phyloP scores from a whole-genome alignment of 2,329 filamentous ascomycete genomes.

The Karstenula rhodostoma region DNA sequence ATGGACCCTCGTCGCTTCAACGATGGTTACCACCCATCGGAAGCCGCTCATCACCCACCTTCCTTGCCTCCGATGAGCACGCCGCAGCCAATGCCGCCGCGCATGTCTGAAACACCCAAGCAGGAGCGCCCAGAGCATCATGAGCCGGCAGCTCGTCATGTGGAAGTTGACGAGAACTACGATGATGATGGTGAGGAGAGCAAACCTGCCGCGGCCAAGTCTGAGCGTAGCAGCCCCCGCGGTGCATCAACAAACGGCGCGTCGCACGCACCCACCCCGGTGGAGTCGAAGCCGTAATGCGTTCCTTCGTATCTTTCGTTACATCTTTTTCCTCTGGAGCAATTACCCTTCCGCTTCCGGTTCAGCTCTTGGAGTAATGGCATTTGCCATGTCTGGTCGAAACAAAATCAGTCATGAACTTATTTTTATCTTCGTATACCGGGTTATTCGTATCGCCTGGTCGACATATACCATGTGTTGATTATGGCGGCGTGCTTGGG shows the following conservation, averaged over 20 bases:
- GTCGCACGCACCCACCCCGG: conserved; percentile 43
- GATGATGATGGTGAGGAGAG: conserved; percentile 94
- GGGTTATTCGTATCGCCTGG: not conserved
- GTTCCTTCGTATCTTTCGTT: conserved; percentile 12
- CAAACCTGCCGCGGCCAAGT: conserved; percentile 57
- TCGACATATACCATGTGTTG: not conserved
- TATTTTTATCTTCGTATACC: not conserved
- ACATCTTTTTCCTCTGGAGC: not conserved
- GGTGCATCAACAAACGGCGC: conserved; percentile 45
- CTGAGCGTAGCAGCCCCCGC: conserved; percentile 56
- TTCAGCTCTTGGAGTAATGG: not conserved
- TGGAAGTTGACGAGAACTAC: conserved; percentile 98
- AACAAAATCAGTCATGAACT: not conserved
- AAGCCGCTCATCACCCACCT: conserved; percentile 86
- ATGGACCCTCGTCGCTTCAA: conserved; percentile 70
- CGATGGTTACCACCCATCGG: conserved; percentile 88
- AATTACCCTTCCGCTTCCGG: not conserved
- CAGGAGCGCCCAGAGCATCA: conserved; percentile 60
- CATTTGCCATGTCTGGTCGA: not conserved
- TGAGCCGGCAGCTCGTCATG: conserved; percentile 90
- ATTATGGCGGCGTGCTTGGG: conserved; percentile 1
- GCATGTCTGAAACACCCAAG: conserved; percentile 60
- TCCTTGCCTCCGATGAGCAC: conserved; percentile 61
- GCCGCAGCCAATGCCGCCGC: conserved; percentile 57
- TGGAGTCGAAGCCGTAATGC: conserved; percentile 41